phyloP scores from a whole-genome alignment of 1,284 basidiomycete species.

The Moesziomyces antarcticus region DNA sequence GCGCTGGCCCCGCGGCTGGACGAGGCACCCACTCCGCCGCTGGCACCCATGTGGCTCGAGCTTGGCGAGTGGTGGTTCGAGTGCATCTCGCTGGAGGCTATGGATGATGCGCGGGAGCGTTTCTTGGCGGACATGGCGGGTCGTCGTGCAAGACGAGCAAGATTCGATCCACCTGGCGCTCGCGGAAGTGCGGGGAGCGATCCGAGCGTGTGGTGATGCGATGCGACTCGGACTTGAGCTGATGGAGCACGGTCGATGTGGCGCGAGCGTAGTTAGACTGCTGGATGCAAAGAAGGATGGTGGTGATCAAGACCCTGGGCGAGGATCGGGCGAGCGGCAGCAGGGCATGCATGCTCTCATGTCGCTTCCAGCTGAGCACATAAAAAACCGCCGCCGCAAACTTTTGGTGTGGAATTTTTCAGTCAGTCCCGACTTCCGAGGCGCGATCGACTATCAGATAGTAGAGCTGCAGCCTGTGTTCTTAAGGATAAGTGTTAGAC shows the following conservation, averaged over 20 bases:
- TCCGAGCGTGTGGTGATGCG: neutral
- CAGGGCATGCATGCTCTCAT: neutral
- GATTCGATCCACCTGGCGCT: neutral
- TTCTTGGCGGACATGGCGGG: conserved; percentile 34
- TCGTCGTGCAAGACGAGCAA: too few species aligned
- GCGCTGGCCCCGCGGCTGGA: conserved; percentile 23
- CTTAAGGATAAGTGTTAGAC: neutral
- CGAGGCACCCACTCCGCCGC: conserved; percentile 15
- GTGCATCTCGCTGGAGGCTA: conserved; percentile 30
- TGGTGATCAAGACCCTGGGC: conserved; percentile 11
- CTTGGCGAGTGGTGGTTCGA: conserved; percentile 8
- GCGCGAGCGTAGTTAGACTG: too few species aligned
- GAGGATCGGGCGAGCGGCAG: neutral
- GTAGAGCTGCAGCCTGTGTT: neutral
- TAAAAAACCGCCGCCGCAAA: conserved; percentile 21
- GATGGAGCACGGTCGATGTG: neutral
- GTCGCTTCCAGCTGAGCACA: neutral
- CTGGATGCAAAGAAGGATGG: conserved; percentile 3
- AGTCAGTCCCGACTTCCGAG: neutral
- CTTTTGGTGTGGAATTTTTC: conserved; percentile 16
- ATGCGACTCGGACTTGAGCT: neutral
- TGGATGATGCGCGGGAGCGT: conserved; percentile 43
- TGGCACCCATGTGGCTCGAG: conserved; percentile 2
- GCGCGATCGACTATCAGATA: neutral
- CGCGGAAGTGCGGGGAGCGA: neutral